A percentile compares a stretch with the other conserved stretches of the same genome.
phyloP scores from a whole-genome alignment of 345 rosid genomes.

The Euphorbia tirucalli region DNA sequence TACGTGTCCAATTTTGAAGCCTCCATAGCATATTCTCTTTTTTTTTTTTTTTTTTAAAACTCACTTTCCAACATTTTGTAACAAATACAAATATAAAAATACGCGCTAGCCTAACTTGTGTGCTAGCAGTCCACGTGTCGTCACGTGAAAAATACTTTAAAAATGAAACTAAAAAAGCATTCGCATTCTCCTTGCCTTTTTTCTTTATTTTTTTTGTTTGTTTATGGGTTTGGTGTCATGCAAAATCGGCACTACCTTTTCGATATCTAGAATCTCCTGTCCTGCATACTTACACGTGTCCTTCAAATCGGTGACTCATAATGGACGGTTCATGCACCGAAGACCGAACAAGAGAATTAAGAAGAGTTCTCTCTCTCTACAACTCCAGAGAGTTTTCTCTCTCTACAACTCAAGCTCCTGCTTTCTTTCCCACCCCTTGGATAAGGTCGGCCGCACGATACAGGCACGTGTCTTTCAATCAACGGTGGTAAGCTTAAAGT shows the following conservation, averaged over 20 bases:
- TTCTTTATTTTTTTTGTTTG: neutral
- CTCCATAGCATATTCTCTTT: constrained; percentile 1
- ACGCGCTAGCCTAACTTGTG: constrained; percentile 34
- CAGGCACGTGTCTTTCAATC: constrained; percentile 31
- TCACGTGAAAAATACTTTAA: constrained; percentile 23
- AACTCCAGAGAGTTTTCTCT: neutral
- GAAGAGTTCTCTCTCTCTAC: neutral
- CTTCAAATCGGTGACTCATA: constrained; percentile 12
- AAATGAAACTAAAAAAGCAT: neutral
- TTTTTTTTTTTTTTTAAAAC: neutral
- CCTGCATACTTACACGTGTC: constrained; percentile 29
- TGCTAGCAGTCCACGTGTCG: constrained; percentile 14
- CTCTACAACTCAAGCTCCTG: neutral
- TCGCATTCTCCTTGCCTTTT: neutral
- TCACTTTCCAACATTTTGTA: too few relatives aligned
- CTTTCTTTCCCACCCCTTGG: constrained; percentile 8
- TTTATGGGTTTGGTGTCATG: neutral
- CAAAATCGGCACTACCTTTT: neutral
- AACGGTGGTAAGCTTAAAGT: constrained; percentile 24
- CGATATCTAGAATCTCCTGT: constrained; percentile 12
- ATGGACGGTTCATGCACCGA: constrained; percentile 46
- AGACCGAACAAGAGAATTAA: neutral
- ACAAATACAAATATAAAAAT: too few relatives aligned
- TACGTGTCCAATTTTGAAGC: constrained; percentile 24
- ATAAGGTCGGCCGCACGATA: constrained; percentile 38